Conservation (phyloP, 495 filamentous ascomycete genomes). For the Lasiosphaeria ovina region DNA sequence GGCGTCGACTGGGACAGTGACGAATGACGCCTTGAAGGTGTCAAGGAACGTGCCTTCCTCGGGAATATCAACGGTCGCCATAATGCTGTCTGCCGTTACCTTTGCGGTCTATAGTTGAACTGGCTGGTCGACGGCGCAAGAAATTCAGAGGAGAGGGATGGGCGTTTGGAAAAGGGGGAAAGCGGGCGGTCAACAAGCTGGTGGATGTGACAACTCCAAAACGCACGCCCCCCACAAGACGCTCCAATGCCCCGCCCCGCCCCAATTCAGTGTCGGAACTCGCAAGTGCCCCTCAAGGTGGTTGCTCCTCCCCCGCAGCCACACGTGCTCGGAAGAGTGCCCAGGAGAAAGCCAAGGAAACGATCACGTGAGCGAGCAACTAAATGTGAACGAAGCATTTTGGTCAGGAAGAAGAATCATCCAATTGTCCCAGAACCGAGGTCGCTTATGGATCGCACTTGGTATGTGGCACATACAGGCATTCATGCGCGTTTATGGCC, state of each 20-base stretch:
- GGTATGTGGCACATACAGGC: too few species aligned
- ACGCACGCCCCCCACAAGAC: background rate
- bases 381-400: too few species aligned
- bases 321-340: too few species aligned
- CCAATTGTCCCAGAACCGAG: too few species aligned
- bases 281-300: too few species aligned
- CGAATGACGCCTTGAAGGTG: constrained; percentile 77
- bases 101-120: constrained; percentile 5
- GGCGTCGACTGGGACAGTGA: constrained; percentile 70
- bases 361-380: too few species aligned
- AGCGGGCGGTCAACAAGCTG: constrained; percentile 6
- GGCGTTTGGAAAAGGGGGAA: constrained; percentile 8
- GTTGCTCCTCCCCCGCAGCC: too few species aligned
- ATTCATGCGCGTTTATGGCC: too few species aligned
- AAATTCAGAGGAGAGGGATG: constrained; percentile 1
- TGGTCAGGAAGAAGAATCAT: too few species aligned
- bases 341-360: too few species aligned
- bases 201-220: constrained; percentile 5
- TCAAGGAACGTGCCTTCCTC: constrained; percentile 78
- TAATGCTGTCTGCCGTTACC: constrained; percentile 6
- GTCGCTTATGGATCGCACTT: too few species aligned
- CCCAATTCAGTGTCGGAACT: constrained; percentile 1
- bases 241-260: constrained; percentile 4
- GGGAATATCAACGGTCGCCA: constrained; percentile 43
- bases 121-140: constrained; percentile 5